These are phyloP conservation scores for Scortechinia acanthostroma DNA, from an alignment of 2,329 filamentous ascomycete species.

Conservation along the genomic window DNA sequence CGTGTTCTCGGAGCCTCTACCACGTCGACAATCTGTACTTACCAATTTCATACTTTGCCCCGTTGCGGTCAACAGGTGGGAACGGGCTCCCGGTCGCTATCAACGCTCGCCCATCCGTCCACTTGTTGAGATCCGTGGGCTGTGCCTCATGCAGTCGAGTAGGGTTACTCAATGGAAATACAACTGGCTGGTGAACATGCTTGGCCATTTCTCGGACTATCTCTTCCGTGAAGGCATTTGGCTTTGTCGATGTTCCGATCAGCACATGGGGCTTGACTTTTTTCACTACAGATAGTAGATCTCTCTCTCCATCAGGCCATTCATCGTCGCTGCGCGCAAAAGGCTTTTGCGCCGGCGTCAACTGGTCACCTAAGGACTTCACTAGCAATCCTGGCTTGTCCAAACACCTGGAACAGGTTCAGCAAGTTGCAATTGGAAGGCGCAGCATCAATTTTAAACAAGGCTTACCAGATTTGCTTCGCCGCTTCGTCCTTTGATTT, in stretches of 20 bases:
- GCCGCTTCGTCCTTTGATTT: conserved; percentile 69
- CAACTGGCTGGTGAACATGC: conserved; percentile 66
- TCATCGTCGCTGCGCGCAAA: conserved; percentile 60
- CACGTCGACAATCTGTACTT: conserved; percentile 19
- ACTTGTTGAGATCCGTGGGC: conserved; percentile 68
- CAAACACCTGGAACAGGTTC: no score
- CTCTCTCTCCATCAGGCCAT: conserved; percentile 50
- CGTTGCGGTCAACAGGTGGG: conserved; percentile 57
- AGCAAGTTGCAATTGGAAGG: background rate
- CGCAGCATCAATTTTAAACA: no score
- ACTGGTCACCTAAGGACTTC: conserved; percentile 45
- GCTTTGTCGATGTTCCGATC: conserved; percentile 76
- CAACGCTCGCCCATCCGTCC: conserved; percentile 72
- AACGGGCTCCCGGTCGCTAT: conserved; percentile 83
- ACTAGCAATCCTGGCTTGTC: conserved; percentile 76
- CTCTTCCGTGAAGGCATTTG: conserved; percentile 69
- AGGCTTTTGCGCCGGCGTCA: conserved; percentile 59
- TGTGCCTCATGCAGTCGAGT: conserved; percentile 77
- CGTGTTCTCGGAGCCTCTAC: background rate
- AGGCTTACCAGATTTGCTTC: conserved; percentile 70
- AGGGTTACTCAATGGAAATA: conserved; percentile 79
- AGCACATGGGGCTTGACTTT: conserved; percentile 73
- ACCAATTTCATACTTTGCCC: conserved; percentile 32
- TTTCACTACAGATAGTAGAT: conserved; percentile 62
- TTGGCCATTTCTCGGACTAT: conserved; percentile 70